Evolutionary conservation across 768 basidiomycete species (phyloP).

Genomic region (Daedaleopsis sinensis): DNA sequence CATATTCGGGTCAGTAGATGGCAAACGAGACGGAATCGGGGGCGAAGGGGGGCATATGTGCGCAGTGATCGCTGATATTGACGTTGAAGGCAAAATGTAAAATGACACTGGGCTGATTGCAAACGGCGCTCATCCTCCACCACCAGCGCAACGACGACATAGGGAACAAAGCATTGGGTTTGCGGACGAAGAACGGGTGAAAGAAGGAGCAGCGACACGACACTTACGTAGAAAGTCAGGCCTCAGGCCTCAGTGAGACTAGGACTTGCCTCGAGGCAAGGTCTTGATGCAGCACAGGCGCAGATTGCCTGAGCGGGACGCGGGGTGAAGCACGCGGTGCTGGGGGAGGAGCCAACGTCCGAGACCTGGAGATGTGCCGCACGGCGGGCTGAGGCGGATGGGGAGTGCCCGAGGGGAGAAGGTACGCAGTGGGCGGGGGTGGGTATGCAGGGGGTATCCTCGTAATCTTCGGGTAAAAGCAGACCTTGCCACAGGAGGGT

Average conservation of each 20-base stretch:
- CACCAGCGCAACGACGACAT: not conserved
- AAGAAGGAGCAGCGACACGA: conserved; percentile 2
- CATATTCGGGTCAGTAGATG: conserved; percentile 1
- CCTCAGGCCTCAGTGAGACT: not conserved
- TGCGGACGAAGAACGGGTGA: not conserved
- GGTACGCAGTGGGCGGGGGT: conserved; percentile 12
- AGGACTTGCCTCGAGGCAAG: not conserved
- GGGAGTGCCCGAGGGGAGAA: conserved; percentile 5
- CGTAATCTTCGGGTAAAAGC: conserved; percentile 21
- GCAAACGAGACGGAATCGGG: not conserved
- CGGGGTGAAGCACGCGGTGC: conserved; percentile 2
- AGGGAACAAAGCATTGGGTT: no score
- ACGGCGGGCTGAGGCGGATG: conserved; percentile 4
- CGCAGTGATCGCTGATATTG: not conserved
- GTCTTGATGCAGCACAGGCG: conserved; percentile 1
- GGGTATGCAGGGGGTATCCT: conserved; percentile 21
- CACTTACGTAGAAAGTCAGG: conserved; percentile 11
- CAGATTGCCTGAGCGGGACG: conserved; percentile 12
- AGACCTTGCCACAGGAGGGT: conserved; percentile 17
- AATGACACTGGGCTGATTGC: not conserved
- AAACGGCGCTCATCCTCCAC: not conserved
- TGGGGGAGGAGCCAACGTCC: conserved; percentile 2
- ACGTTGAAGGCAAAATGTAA: not conserved
- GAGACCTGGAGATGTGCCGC: conserved; percentile 4
- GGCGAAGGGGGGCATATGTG: not conserved